Evolutionary conservation across 169 alveolate species (phyloP), one percentile per base, ranked within the genome.

Genomic region (Eimeria praecox): DNA sequence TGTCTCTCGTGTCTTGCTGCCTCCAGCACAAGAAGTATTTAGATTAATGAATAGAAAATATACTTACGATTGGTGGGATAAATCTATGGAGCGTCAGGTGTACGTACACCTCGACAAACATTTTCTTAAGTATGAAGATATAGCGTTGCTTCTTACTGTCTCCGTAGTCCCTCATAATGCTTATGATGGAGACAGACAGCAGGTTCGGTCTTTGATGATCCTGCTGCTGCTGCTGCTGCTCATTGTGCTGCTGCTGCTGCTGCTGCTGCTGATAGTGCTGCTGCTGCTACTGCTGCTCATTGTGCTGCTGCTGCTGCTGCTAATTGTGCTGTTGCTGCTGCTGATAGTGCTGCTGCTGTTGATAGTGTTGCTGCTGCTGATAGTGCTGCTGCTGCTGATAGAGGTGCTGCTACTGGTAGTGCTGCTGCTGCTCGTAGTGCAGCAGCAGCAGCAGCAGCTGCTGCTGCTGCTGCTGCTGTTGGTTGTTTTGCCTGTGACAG

Each of bases 81-180:
- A 42, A 6, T 59, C 82, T 40, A 20, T 33, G 22, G 93, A 86
- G 82, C 35, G n/a, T 8, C 33, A 33, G 82, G 66, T 86, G 64
- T 14, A 35, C 64, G 18, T 86, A 52, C 44, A 52, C 38, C 77
- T 66, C 14, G 54, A 62, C 14, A 20, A 38, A 8, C 64, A 56
- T 16, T 86, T 86, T 46, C 42, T 86, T 38, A 3, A 27, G 16
- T 35, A 30, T 14, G 59, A 40, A 35, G 83, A 18, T 40, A 20
- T 54, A 3, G 59, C 38, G 22, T 64, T 86, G 38, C 30, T 54
- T 54, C 82, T 86, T 20, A 62, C 66, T 56, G 66, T 66, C 66
- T 59, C 93, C 12, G 62, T 86, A 20, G 93, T 86, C 0, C 93
- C 93, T 12, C 82, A 86, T 62, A 24, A 56, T 14, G 93, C 83